phyloP scores from a whole-genome alignment of 305 asterid genomes.

The Rubia balearica region DNA sequence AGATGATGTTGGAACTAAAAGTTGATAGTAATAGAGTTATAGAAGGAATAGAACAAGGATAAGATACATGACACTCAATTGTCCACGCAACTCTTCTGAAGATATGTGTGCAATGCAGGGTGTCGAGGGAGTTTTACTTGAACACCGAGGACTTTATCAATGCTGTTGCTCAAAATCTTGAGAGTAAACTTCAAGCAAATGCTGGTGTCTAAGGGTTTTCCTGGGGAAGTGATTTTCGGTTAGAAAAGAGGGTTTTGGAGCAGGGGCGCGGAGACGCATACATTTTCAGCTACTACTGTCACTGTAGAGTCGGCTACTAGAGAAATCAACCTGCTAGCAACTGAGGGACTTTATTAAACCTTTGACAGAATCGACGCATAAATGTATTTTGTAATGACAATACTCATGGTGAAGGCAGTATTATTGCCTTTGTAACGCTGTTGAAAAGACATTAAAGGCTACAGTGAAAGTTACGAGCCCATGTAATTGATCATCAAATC shows the following conservation, averaged over 20 bases:
- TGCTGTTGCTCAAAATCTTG: slow-evolving; percentile 60
- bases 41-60: no score
- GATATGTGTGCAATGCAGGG: slow-evolving; percentile 40
- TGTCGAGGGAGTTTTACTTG: slow-evolving; percentile 63
- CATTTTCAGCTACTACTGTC: neutral
- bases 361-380: no score
- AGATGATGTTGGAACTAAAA: neutral
- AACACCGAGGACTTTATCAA: slow-evolving; percentile 73
- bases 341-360: no score
- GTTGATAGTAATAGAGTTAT: neutral
- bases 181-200: slow-evolving; percentile 35
- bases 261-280: neutral
- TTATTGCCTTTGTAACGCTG: no score
- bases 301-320: neutral
- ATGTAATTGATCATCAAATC: no score
- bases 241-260: slow-evolving; percentile 2
- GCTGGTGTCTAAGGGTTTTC: slow-evolving; percentile 22
- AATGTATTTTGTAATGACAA: no score
- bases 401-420: no score
- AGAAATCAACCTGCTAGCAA: no score
- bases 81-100: slow-evolving; percentile 14
- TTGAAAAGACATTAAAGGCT: no score
- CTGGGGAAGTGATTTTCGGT: neutral
- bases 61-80: neutral
- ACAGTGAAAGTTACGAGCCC: no score